Percentiles rank a stretch among this genome's conserved stretches.
phyloP scores from a whole-genome alignment of 148 eudicot genomes.

The Silene uniflora region DNA sequence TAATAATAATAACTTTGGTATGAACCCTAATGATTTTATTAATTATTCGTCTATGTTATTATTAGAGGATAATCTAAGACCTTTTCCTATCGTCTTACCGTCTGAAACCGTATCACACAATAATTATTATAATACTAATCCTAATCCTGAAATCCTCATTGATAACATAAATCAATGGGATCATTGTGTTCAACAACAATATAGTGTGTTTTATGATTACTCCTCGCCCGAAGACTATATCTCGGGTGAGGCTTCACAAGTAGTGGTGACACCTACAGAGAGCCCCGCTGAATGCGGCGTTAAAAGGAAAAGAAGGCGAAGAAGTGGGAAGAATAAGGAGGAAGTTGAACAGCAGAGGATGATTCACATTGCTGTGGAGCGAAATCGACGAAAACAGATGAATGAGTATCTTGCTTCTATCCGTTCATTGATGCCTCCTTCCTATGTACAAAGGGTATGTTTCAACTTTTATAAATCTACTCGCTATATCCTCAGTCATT shows the following conservation, averaged over 20 bases:
- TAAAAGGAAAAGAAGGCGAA: conserved; percentile 42
- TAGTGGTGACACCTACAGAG: background rate
- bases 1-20: conserved; percentile 11
- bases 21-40: conserved; percentile 11
- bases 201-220: conserved; percentile 17
- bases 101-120: too few relatives aligned
- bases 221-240: conserved; percentile 39
- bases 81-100: too few relatives aligned
- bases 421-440: conserved; percentile 76
- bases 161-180: conserved; percentile 20
- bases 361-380: conserved; percentile 87
- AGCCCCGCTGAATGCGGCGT: conserved; percentile 16
- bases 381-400: conserved; percentile 89
- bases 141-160: conserved; percentile 11
- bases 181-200: background rate
- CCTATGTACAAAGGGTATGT: conserved; percentile 75
- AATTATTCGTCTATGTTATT: conserved; percentile 15
- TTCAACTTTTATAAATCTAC: background rate
- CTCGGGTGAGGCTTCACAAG: conserved; percentile 18
- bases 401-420: conserved; percentile 74
- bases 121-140: too few relatives aligned
- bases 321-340: conserved; percentile 56
- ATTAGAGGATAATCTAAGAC: conserved; percentile 16
- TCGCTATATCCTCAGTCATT: too few relatives aligned
- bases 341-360: conserved; percentile 82